Evolutionary conservation across 2,329 filamentous ascomycete species (phyloP).

Genomic region (Alternaria sp.): DNA sequence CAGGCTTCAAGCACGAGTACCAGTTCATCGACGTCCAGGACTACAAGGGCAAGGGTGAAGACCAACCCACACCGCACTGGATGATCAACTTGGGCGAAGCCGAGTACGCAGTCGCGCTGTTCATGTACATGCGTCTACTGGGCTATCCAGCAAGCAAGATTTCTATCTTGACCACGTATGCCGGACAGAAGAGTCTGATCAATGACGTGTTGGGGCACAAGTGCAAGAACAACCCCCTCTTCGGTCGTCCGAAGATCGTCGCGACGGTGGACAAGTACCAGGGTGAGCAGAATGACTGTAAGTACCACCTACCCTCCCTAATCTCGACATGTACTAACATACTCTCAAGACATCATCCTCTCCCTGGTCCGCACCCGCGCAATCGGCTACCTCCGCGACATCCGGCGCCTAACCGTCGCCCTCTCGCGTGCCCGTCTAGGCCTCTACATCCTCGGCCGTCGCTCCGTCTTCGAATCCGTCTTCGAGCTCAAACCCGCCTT

Average conservation of each 20-base stretch:
- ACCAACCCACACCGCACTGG: constrained; percentile 90
- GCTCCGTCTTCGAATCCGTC: constrained; percentile 85
- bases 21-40: constrained; percentile 96
- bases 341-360: constrained; percentile 78
- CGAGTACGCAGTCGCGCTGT: constrained; percentile 94
- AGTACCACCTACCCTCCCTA: constrained; percentile 50
- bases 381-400: constrained; percentile 90
- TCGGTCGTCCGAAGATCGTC: constrained; percentile 86
- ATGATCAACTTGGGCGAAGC: constrained; percentile 96
- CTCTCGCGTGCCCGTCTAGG: constrained; percentile 90
- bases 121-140: constrained; percentile 95
- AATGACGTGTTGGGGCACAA: constrained; percentile 83
- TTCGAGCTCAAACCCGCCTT: constrained; percentile 89
- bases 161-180: constrained; percentile 90
- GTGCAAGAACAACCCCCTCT: constrained; percentile 81
- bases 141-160: constrained; percentile 87
- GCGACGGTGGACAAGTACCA: constrained; percentile 99
- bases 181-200: constrained; percentile 87
- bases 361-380: constrained; percentile 87
- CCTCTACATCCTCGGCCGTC: constrained; percentile 88
- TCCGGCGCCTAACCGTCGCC: constrained; percentile 91
- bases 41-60: constrained; percentile 87
- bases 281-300: constrained; percentile 98
- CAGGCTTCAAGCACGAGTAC: constrained; percentile 91
- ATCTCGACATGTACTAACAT: constrained; percentile 9